phyloP scores from a whole-genome alignment of 495 filamentous ascomycete species.

The Penicillium simplicissimum region DNA sequence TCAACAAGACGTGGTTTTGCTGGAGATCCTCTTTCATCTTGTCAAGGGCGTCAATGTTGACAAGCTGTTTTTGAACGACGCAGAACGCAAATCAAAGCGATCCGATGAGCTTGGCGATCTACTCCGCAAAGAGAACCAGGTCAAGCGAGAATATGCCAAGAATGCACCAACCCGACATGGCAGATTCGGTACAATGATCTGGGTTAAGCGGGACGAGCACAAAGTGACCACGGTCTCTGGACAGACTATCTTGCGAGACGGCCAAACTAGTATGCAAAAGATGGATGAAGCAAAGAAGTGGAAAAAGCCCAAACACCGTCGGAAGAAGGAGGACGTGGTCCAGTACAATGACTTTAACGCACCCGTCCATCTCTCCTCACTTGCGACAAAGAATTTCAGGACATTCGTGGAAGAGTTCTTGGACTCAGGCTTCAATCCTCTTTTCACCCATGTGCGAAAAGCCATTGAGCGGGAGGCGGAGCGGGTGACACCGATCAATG shows the following conservation, averaged over 20 bases:
- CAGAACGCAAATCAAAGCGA: conserved; percentile 62
- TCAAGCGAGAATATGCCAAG: conserved; percentile 74
- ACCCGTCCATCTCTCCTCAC: conserved; percentile 62
- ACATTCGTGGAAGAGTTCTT: conserved; percentile 91
- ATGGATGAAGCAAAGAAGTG: conserved; percentile 93
- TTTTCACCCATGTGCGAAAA: conserved; percentile 82
- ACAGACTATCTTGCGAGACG: conserved; percentile 75
- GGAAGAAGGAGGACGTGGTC: conserved; percentile 62
- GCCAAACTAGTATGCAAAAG: conserved; percentile 70
- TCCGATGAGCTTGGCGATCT: conserved; percentile 72
- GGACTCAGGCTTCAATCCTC: conserved; percentile 92
- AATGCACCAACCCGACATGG: conserved; percentile 87
- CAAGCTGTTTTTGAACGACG: conserved; percentile 82
- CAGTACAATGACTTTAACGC: conserved; percentile 74
- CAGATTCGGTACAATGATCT: conserved; percentile 95
- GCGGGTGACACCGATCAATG: conserved; percentile 72
- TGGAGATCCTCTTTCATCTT: conserved; percentile 89
- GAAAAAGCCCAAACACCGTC: conserved; percentile 69
- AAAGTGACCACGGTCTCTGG: conserved; percentile 85
- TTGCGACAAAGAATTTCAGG: conserved; percentile 70
- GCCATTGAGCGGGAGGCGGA: conserved; percentile 89
- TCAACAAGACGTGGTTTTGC: conserved; percentile 76
- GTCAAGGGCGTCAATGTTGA: conserved; percentile 86
- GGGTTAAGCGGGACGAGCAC: conserved; percentile 84
- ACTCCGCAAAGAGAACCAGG: conserved; percentile 75